These are phyloP conservation scores for Auriscalpium vulgare DNA, from an alignment of 768 basidiomycete genomes.

Conservation along the genomic window DNA sequence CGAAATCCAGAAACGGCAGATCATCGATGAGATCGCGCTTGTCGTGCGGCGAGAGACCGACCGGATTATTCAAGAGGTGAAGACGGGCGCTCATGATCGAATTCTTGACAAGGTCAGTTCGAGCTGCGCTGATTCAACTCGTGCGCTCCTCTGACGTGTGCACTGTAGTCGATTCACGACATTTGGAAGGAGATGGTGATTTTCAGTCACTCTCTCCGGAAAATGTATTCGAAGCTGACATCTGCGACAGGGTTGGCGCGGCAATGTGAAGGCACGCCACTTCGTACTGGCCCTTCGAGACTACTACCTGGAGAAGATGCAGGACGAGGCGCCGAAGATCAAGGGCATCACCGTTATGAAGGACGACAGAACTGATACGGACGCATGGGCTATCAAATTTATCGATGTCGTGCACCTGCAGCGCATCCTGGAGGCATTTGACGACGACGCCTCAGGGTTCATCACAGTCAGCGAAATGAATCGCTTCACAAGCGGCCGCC, in stretches of 20 bases:
- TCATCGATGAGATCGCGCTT: constrained; percentile 8
- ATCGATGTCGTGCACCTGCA: constrained; percentile 14
- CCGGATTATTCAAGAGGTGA: constrained; percentile 12
- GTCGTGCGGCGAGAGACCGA: constrained; percentile 13
- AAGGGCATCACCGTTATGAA: neutral
- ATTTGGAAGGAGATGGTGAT: constrained; percentile 22
- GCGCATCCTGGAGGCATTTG: constrained; percentile 15
- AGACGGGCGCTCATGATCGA: constrained; percentile 18
- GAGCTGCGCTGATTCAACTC: neutral
- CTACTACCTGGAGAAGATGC: constrained; percentile 18
- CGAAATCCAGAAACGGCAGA: constrained; percentile 10
- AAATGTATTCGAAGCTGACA: neutral
- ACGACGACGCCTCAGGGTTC: too few species aligned
- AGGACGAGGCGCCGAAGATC: constrained; percentile 8
- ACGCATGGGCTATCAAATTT: constrained; percentile 3
- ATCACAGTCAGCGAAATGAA: constrained; percentile 24
- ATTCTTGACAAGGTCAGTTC: constrained; percentile 10
- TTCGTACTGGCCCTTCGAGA: constrained; percentile 19
- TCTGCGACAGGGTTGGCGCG: constrained; percentile 5
- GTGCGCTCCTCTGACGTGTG: neutral
- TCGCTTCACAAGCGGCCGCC: constrained; percentile 17
- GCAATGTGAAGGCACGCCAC: neutral
- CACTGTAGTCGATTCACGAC: neutral
- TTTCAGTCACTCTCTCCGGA: neutral
- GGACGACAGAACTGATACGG: constrained; percentile 11